These are phyloP conservation scores for Aspergillus cavernicola DNA, from an alignment of 495 filamentous ascomycete genomes.

Conservation along the genomic window DNA sequence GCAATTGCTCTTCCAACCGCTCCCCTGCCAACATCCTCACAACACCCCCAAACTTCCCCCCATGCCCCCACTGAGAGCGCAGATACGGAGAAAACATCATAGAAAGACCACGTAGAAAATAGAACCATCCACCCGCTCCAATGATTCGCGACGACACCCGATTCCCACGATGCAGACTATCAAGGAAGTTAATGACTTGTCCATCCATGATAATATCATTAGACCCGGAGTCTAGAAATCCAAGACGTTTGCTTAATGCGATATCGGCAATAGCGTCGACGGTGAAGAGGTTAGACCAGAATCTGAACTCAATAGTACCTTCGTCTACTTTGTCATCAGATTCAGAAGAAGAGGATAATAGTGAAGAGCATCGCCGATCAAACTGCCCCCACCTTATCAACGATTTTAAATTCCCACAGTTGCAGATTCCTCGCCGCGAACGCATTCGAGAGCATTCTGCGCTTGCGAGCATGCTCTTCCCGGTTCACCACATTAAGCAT, in stretches of 20 bases:
- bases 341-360: too few species aligned
- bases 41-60: too few species aligned
- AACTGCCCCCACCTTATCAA: slow-evolving; percentile 33
- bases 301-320: slow-evolving; percentile 38
- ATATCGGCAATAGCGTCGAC: slow-evolving; percentile 45
- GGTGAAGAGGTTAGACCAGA: slow-evolving; percentile 30
- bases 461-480: slow-evolving; percentile 36
- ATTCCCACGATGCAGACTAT: slow-evolving; percentile 17
- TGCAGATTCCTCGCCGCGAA: slow-evolving; percentile 49
- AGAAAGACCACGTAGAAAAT: too few species aligned
- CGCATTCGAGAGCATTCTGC: slow-evolving; percentile 39
- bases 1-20: too few species aligned
- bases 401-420: slow-evolving; percentile 48
- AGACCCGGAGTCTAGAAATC: slow-evolving; percentile 42
- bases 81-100: too few species aligned
- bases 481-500: slow-evolving; percentile 39
- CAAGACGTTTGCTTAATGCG: slow-evolving; percentile 36
- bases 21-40: too few species aligned
- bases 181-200: too few species aligned
- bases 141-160: too few species aligned
- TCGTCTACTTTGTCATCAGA: too few species aligned
- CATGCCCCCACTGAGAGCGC: too few species aligned
- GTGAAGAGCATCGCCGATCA: too few species aligned
- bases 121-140: too few species aligned
- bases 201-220: slow-evolving; percentile 33